Evolutionary conservation across 2,329 filamentous ascomycete species (phyloP).

Genomic region (Cercospora janseana): DNA sequence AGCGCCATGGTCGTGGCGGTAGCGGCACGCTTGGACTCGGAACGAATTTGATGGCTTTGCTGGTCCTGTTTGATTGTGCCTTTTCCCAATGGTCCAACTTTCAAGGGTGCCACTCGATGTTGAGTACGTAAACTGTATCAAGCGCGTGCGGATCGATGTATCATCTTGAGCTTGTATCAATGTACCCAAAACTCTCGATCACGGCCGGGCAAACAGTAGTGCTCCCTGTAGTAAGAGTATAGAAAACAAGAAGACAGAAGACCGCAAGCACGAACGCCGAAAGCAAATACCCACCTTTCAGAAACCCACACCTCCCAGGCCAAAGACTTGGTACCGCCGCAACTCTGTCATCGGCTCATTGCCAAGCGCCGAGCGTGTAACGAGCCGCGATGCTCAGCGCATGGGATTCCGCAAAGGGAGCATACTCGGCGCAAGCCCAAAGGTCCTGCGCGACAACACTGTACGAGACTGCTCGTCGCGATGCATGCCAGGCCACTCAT

Average conservation of each 20-base stretch:
- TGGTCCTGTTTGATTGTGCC: neutral
- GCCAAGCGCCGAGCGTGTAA: neutral
- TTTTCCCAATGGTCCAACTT: neutral
- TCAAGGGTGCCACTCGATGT: conserved; percentile 15
- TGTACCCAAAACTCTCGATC: neutral
- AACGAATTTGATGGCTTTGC: too few species aligned
- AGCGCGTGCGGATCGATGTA: conserved; percentile 7
- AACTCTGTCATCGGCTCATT: conserved; percentile 13
- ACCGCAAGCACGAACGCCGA: neutral
- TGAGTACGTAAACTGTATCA: conserved; percentile 9
- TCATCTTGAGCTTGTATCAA: neutral
- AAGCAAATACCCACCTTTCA: neutral
- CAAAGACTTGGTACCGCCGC: neutral
- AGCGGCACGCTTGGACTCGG: too few species aligned
- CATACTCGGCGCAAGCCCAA: conserved; percentile 6
- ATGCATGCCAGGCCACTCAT: neutral
- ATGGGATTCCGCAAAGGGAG: neutral
- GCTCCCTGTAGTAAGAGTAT: neutral
- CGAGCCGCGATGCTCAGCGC: neutral
- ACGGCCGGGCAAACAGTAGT: neutral
- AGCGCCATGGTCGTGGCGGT: conserved; percentile 7
- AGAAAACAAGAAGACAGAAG: neutral
- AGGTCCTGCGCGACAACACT: neutral
- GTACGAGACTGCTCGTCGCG: neutral
- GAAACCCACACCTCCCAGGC: neutral